These are phyloP conservation scores for Podaxis sp. DNA, from an alignment of 768 basidiomycete species.

Conservation along the genomic window DNA sequence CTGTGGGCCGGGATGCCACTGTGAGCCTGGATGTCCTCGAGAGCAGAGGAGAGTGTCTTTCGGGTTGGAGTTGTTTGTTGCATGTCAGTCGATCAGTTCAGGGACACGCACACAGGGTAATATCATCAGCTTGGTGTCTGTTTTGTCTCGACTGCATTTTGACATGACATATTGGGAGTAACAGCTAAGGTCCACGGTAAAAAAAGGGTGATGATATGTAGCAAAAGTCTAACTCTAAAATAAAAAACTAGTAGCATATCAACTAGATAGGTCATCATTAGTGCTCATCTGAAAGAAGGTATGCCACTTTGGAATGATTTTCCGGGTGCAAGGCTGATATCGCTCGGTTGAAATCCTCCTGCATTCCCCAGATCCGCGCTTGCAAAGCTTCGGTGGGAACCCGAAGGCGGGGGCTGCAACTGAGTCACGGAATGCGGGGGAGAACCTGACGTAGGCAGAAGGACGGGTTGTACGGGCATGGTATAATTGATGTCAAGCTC, in stretches of 20 bases:
- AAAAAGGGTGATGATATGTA: background rate
- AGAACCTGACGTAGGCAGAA: constrained; percentile 36
- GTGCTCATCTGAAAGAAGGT: constrained; percentile 12
- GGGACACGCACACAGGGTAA: too few species aligned
- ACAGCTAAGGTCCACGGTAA: too few species aligned
- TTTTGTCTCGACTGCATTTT: too few species aligned
- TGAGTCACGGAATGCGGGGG: constrained; percentile 9
- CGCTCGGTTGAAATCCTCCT: constrained; percentile 21
- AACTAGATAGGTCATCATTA: background rate
- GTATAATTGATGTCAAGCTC: constrained; percentile 70
- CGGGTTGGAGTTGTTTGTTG: constrained; percentile 2
- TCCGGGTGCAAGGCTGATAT: constrained; percentile 18
- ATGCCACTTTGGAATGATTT: constrained; percentile 17
- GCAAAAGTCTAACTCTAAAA: background rate
- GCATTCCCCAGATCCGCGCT: constrained; percentile 19
- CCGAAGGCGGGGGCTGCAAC: constrained; percentile 15
- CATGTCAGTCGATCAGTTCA: constrained; percentile 2
- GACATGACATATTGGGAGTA: too few species aligned
- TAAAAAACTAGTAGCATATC: background rate
- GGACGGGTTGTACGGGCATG: constrained; percentile 68
- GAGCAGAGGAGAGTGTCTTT: constrained; percentile 5
- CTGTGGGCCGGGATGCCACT: constrained; percentile 22
- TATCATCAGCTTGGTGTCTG: too few species aligned
- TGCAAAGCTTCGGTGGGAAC: background rate
- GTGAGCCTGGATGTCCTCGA: constrained; percentile 5